Evolutionary conservation across 1,139 yeast species (phyloP), one percentile per base, ranked within the genome.

Genomic region (Geotrichum carabidarum): DNA sequence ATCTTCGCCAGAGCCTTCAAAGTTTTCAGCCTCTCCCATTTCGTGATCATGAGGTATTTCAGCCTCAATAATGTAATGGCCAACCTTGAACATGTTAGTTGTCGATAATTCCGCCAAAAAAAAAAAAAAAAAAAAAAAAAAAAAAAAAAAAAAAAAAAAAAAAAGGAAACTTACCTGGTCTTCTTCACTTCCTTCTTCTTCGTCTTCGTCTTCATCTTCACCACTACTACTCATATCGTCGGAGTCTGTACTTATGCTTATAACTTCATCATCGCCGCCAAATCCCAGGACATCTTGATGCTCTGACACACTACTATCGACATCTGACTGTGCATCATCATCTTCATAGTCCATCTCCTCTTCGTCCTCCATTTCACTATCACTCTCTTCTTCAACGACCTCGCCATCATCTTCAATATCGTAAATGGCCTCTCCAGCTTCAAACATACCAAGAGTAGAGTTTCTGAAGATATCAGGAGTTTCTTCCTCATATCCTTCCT

Each of bases 391-490:
- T 18, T 63, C 69, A 17, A 69, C 75, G 37, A 67, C 75, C 7
- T 74, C 79, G 43, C 76, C 78, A 50, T 69, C 76, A 17, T 68
- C 75, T 12, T 75, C 80, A 22, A 74, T 80, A 48, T 85, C 91
- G 53, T 84, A 83, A 59, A 84, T 89, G 42, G 82, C 78, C 52
- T 86, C 95, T 36, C 77, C 85, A 51, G 87, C 83, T 63, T 91
- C 97, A 66, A 86, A 91, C 96, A 91, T 90, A 1, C 97, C 97
- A 51, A 91, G 75, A 0, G 97, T 88, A 0, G 97, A 90, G 66
- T 91, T 89, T 52, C 85, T 77, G 69, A 90, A 84, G 64, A 91
- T 75, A 66, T 90, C 95, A 0, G 95, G 91, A 0, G 90, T 80
- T 54, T 87, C 95, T 50, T 86, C 94, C n/a, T 58, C 63, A 12